These are phyloP conservation scores for Penicillium canariense DNA, from an alignment of 495 filamentous ascomycete genomes.

Conservation along the genomic window DNA sequence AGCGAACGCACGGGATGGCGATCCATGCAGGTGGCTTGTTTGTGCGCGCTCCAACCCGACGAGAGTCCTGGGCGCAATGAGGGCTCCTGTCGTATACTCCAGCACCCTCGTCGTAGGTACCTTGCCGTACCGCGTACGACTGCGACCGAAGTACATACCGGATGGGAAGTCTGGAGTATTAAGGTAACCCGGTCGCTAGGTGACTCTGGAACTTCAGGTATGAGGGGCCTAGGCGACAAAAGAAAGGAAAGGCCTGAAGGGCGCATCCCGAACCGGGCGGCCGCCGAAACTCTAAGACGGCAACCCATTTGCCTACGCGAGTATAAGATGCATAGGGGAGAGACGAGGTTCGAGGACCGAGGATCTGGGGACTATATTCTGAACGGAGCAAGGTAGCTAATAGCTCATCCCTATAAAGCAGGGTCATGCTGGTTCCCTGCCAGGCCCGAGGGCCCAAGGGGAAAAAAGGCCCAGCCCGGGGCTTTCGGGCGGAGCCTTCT, in stretches of 20 bases:
- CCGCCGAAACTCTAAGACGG: conserved; percentile 5
- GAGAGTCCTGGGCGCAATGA: background rate
- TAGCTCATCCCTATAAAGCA: no score
- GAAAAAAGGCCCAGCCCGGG: conserved; percentile 2
- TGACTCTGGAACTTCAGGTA: background rate
- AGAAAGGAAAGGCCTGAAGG: background rate
- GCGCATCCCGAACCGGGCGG: conserved; percentile 5
- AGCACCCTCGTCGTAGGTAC: no score
- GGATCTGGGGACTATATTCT: no score
- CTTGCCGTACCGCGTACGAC: background rate
- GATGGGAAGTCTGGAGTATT: no score
- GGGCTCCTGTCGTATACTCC: no score
- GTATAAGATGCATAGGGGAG: no score
- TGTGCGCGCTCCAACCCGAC: background rate
- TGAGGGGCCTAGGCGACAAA: background rate
- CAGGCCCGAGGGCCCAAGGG: background rate
- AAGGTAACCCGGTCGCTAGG: no score
- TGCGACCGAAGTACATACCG: background rate
- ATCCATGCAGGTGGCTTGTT: background rate
- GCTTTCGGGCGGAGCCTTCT: conserved; percentile 4
- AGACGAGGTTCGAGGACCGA: no score
- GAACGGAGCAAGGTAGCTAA: no score
- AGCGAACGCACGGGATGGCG: background rate
- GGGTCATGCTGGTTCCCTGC: no score
- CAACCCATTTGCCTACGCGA: background rate